phyloP scores from a whole-genome alignment of 1,139 yeast genomes.

The Yamadazyma epiphylla region DNA sequence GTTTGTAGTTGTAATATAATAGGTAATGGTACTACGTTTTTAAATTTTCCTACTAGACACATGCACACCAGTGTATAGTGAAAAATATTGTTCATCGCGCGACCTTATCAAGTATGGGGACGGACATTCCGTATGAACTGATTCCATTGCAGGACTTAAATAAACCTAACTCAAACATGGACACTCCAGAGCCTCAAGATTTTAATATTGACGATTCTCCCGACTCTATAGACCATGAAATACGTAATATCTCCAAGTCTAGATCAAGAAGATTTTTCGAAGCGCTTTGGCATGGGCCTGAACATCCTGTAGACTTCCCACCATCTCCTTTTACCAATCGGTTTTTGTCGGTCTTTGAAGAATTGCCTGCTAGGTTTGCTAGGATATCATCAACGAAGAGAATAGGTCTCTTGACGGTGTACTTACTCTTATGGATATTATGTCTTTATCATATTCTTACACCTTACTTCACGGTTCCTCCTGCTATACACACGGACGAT shows the following conservation, averaged over 20 bases:
- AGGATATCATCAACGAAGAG: constrained; percentile 25
- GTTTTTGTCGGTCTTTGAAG: constrained; percentile 27
- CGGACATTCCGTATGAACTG: too few species aligned
- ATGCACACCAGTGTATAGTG: too few species aligned
- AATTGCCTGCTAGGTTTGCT: constrained; percentile 37
- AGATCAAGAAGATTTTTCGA: constrained; percentile 3
- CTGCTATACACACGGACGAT: constrained; percentile 11
- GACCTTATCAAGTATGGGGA: too few species aligned
- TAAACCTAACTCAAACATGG: neutral
- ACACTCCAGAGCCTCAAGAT: neutral
- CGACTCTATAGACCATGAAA: too few species aligned
- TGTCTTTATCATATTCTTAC: constrained; percentile 23
- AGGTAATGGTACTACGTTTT: too few species aligned
- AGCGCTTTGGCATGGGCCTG: constrained; percentile 52
- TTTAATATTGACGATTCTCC: too few species aligned
- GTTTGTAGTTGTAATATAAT: too few species aligned
- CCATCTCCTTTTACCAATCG: constrained; percentile 27
- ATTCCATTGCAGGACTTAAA: constrained; percentile 2
- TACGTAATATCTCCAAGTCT: constrained; percentile 2
- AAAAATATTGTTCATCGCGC: too few species aligned
- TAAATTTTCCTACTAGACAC: too few species aligned
- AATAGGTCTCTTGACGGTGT: constrained; percentile 26
- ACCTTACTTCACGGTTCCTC: constrained; percentile 39
- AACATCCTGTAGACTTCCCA: constrained; percentile 42
- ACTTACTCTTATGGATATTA: constrained; percentile 35